These are phyloP conservation scores for Beauveria sp. DNA, from an alignment of 2,329 filamentous ascomycete species.

Conservation along the genomic window DNA sequence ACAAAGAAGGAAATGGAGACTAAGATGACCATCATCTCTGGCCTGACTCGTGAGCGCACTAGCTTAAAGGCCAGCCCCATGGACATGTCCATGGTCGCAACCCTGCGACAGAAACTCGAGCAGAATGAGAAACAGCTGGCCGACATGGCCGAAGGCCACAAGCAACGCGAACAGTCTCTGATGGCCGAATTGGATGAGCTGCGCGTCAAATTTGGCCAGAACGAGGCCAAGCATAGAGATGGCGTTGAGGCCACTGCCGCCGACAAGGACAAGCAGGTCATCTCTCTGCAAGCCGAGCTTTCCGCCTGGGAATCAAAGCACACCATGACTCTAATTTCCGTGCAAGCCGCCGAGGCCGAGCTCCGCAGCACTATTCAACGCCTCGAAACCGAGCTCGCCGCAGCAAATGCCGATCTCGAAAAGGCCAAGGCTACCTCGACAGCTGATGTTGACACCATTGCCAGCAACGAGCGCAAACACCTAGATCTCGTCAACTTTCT, in stretches of 20 bases:
- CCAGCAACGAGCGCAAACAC: conserved; percentile 46
- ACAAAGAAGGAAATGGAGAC: conserved; percentile 94
- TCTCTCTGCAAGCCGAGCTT: conserved; percentile 63
- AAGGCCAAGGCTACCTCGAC: conserved; percentile 34
- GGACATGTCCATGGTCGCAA: conserved; percentile 84
- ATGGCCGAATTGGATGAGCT: conserved; percentile 62
- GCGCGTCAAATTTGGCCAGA: conserved; percentile 44
- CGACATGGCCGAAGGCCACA: conserved; percentile 63
- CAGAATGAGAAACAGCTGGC: conserved; percentile 77
- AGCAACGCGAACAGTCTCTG: conserved; percentile 68
- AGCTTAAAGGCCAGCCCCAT: conserved; percentile 78
- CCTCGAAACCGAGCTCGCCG: conserved; percentile 54
- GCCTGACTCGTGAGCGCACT: conserved; percentile 83
- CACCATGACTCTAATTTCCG: conserved; percentile 57
- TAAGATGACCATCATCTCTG: conserved; percentile 93
- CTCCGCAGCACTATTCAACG: conserved; percentile 65
- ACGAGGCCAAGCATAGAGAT: conserved; percentile 14
- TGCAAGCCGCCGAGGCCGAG: conserved; percentile 64
- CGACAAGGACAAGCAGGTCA: conserved; percentile 38
- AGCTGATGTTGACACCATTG: conserved; percentile 33
- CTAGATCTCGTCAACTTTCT: conserved; percentile 53
- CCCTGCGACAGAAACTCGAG: conserved; percentile 79
- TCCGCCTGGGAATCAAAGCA: conserved; percentile 71
- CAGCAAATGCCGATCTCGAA: conserved; percentile 45
- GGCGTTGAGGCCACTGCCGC: conserved; percentile 22